Conservation (phyloP, 2,329 filamentous ascomycete species). For the Chaetomium sp. region DNA sequence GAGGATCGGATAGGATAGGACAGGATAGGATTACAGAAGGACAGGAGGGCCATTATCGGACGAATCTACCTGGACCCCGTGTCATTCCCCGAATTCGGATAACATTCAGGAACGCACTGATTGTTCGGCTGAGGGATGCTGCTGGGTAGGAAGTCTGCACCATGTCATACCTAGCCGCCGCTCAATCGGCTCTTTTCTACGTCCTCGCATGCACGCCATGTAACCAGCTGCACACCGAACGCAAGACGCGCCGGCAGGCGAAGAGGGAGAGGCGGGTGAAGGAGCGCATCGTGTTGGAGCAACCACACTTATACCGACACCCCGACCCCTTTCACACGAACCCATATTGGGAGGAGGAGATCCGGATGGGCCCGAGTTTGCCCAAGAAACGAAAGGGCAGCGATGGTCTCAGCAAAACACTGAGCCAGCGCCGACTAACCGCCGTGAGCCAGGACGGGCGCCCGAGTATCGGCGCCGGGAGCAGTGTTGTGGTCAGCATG, state of each 20-base stretch:
- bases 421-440: constrained; percentile 54
- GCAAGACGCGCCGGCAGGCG: constrained; percentile 64
- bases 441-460: constrained; percentile 46
- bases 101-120: not conserved
- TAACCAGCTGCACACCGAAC: constrained; percentile 60
- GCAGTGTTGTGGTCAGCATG: constrained; percentile 32
- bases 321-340: constrained; percentile 81
- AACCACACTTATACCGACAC: constrained; percentile 70
- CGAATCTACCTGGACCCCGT: too few relatives aligned
- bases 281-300: constrained; percentile 56
- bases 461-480: constrained; percentile 33
- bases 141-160: constrained; percentile 3
- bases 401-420: constrained; percentile 43
- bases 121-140: not conserved
- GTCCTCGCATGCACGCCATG: constrained; percentile 74
- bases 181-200: constrained; percentile 75
- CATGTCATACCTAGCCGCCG: constrained; percentile 51
- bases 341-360: constrained; percentile 82
- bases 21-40: too few relatives aligned
- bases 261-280: constrained; percentile 61
- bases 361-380: constrained; percentile 69
- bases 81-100: too few relatives aligned
- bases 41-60: too few relatives aligned
- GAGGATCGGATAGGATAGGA: too few relatives aligned
- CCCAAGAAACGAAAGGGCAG: constrained; percentile 51